phyloP scores from a whole-genome alignment of 1,139 yeast species.

The Candida dubliniensis region DNA sequence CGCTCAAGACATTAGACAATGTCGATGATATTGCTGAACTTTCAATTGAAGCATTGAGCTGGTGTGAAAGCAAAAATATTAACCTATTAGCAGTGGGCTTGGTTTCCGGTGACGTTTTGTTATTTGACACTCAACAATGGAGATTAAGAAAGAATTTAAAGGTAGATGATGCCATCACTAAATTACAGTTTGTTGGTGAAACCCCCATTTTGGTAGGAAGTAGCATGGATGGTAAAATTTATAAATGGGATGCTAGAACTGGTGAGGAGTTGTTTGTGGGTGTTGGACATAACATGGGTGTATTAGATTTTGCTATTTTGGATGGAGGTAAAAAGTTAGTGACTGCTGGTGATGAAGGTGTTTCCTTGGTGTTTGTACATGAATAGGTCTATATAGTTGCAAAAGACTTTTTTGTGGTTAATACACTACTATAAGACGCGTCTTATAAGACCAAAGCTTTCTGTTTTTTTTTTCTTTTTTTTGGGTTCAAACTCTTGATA shows the following conservation, averaged over 20 bases:
- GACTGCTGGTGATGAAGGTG: conserved; percentile 99
- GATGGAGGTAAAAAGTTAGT: conserved; percentile 69
- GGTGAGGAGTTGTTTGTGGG: conserved; percentile 76
- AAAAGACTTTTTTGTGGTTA: too few relatives aligned
- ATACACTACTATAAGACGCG: neutral
- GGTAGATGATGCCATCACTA: conserved; percentile 81
- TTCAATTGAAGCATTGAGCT: conserved; percentile 81
- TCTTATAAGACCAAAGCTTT: neutral
- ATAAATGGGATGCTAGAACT: conserved; percentile 87
- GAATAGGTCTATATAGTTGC: conserved; percentile 5
- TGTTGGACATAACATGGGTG: conserved; percentile 92
- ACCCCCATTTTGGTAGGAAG: conserved; percentile 65
- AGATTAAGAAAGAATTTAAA: conserved; percentile 70
- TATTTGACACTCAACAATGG: conserved; percentile 87
- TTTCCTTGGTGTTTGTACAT: conserved; percentile 62
- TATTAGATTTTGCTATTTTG: conserved; percentile 71
- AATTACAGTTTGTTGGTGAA: conserved; percentile 62
- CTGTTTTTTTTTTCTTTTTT: neutral
- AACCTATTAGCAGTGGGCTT: conserved; percentile 75
- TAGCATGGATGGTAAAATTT: conserved; percentile 81
- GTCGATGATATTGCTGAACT: conserved; percentile 69
- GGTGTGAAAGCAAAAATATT: conserved; percentile 67
- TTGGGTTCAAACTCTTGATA: neutral
- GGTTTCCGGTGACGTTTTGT: conserved; percentile 80
- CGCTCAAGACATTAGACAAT: conserved; percentile 62